Percentiles rank a stretch among this genome's conserved stretches.
Evolutionary conservation across 192 early-diverging fungal genomes (phyloP).

Genomic region (Kappamyces sp.): DNA sequence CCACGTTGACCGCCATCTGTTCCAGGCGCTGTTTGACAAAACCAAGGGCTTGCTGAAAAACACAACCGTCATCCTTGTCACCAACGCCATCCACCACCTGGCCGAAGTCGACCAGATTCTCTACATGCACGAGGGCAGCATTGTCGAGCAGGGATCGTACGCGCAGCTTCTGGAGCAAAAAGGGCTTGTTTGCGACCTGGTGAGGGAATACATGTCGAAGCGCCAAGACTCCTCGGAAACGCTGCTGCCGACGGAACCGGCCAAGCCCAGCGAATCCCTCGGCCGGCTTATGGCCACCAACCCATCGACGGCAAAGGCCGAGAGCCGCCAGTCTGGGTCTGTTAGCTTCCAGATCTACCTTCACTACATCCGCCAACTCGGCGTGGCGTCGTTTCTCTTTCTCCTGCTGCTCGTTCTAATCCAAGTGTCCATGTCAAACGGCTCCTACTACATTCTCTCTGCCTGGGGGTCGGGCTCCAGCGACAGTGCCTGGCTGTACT

Average conservation of each 20-base stretch:
- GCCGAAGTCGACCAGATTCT: slow-evolving; percentile 22
- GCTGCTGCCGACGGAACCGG: neutral
- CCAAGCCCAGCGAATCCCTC: too few species aligned
- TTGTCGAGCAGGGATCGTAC: slow-evolving; percentile 32
- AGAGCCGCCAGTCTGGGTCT: too few species aligned
- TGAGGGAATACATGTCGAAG: neutral
- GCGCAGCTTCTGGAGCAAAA: slow-evolving; percentile 27
- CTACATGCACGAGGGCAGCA: slow-evolving; percentile 30
- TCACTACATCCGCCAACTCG: too few species aligned
- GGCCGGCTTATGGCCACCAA: too few species aligned
- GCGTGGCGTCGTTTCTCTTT: neutral
- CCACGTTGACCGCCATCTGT: slow-evolving; percentile 18
- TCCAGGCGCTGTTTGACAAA: slow-evolving; percentile 25
- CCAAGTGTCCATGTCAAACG: neutral
- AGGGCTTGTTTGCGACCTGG: neutral
- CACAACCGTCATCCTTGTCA: slow-evolving; percentile 73
- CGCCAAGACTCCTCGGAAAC: neutral
- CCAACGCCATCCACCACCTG: slow-evolving; percentile 51
- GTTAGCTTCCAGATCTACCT: too few species aligned
- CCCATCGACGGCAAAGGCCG: too few species aligned
- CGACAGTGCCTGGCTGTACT: neutral
- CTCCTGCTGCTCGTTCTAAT: neutral
- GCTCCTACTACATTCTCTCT: slow-evolving; percentile 1
- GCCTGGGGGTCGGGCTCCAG: neutral
- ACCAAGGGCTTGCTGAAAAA: slow-evolving; percentile 45